Conservation (phyloP, 305 asterid species). For the Solanum hybrid region DNA sequence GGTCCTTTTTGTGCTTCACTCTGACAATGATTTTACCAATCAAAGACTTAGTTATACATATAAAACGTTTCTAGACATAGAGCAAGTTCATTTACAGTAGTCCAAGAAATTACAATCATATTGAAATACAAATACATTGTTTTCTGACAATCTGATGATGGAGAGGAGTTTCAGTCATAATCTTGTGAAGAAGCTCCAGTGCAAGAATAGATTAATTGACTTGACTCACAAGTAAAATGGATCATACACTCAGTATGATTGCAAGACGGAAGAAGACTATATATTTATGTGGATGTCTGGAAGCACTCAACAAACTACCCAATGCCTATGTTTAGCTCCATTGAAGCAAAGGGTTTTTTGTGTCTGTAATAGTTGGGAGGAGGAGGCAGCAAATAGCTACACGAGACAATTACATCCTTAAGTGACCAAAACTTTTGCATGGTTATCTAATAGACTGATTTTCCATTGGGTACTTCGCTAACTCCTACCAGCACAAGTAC, state of each 20-base stretch:
- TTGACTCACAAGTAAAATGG: not conserved
- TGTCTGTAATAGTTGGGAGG: conserved; percentile 36
- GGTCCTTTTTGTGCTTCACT: not conserved
- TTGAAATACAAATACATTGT: not conserved
- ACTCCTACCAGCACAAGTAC: not conserved
- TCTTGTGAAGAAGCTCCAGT: not conserved
- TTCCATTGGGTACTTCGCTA: not conserved
- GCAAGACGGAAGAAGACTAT: not conserved
- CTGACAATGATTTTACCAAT: not conserved
- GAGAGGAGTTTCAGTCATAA: not conserved
- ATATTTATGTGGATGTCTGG: not conserved
- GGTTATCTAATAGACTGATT: conserved; percentile 11
- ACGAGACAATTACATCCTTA: conserved; percentile 75
- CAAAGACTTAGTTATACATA: not conserved
- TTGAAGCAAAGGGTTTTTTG: conserved; percentile 48
- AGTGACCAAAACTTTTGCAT: conserved; percentile 67
- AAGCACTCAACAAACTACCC: conserved; percentile 43
- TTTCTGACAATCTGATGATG: not conserved
- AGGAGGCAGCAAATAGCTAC: conserved; percentile 69
- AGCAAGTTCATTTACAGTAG: not conserved
- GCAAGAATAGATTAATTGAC: not conserved
- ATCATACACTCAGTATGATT: not conserved
- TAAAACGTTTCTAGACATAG: not conserved
- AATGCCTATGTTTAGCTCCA: conserved; percentile 82
- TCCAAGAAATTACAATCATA: not conserved